phyloP scores from a whole-genome alignment of 2,329 filamentous ascomycete species.

The Cryoendolithus antarcticus region DNA sequence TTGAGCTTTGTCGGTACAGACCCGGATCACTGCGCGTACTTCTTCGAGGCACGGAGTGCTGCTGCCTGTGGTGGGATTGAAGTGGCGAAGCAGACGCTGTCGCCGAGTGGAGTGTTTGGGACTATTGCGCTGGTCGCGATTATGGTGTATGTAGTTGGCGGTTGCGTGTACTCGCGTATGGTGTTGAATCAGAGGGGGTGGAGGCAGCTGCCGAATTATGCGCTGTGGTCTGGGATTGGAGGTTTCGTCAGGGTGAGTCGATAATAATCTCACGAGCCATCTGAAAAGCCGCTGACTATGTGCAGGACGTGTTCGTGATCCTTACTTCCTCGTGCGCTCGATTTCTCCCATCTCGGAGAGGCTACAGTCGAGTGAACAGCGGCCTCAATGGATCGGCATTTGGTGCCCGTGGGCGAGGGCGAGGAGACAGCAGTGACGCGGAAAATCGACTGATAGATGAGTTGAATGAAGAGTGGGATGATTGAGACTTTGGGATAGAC shows the following conservation, averaged over 20 bases:
- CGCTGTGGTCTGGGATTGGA: conserved; percentile 79
- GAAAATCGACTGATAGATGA: conserved; percentile 94
- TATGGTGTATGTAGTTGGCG: conserved; percentile 79
- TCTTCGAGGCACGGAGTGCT: conserved; percentile 81
- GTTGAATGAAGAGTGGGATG: conserved; percentile 94
- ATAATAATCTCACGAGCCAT: too few relatives aligned
- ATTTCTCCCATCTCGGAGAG: conserved; percentile 50
- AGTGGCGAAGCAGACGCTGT: conserved; percentile 45
- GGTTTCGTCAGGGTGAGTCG: conserved; percentile 60
- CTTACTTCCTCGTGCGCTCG: conserved; percentile 57
- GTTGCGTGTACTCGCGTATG: conserved; percentile 88
- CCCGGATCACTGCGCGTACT: conserved; percentile 84
- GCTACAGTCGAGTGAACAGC: conserved; percentile 50
- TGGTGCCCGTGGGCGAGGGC: conserved; percentile 27
- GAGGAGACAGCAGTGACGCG: conserved; percentile 50
- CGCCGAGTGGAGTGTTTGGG: conserved; percentile 67
- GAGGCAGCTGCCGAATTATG: conserved; percentile 90
- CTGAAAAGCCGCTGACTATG: too few relatives aligned
- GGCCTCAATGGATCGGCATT: neutral
- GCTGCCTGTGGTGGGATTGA: conserved; percentile 69
- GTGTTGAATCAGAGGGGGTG: conserved; percentile 90
- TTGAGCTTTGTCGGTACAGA: conserved; percentile 72
- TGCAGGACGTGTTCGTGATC: conserved; percentile 51
- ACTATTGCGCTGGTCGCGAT: conserved; percentile 71
- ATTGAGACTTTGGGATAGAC: conserved; percentile 28